phyloP scores from a whole-genome alignment of 1,284 basidiomycete species.

The Agaricales sp. region DNA sequence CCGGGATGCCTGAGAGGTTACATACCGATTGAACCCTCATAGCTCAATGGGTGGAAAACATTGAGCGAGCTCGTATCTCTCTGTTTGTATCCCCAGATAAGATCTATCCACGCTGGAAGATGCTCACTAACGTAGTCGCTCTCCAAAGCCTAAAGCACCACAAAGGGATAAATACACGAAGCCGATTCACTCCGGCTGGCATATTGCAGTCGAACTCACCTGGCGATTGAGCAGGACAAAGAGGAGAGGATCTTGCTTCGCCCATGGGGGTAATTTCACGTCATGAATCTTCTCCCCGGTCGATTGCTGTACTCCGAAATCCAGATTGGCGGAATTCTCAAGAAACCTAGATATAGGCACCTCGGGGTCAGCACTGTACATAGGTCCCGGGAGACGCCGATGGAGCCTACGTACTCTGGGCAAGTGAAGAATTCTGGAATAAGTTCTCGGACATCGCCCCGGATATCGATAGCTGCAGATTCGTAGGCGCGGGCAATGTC shows the following conservation, averaged over 20 bases:
- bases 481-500: conserved; percentile 72
- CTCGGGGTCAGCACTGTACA: background rate
- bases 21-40: conserved; percentile 82
- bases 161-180: background rate
- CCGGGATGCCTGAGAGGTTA: background rate
- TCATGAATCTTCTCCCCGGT: conserved; percentile 79
- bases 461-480: conserved; percentile 78
- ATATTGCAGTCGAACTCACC: conserved; percentile 24
- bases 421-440: conserved; percentile 89
- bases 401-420: conserved; percentile 42
- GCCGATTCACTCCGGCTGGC: background rate
- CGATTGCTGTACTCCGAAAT: conserved; percentile 80
- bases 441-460: conserved; percentile 91
- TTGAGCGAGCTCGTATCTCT: conserved; percentile 73
- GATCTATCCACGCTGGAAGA: conserved; percentile 87
- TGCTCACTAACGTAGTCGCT: conserved; percentile 83
- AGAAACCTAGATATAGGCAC: conserved; percentile 40
- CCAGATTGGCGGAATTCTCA: conserved; percentile 63
- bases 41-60: conserved; percentile 90
- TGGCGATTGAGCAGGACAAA: conserved; percentile 80
- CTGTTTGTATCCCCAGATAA: conserved; percentile 86
- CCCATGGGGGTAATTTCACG: conserved; percentile 89
- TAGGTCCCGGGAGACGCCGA: background rate
- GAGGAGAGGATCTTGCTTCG: conserved; percentile 72
- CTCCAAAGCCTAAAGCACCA: conserved; percentile 64